Evolutionary conservation across 1,139 yeast genomes (phyloP).

Genomic region (Hyphopichia burtonii): DNA sequence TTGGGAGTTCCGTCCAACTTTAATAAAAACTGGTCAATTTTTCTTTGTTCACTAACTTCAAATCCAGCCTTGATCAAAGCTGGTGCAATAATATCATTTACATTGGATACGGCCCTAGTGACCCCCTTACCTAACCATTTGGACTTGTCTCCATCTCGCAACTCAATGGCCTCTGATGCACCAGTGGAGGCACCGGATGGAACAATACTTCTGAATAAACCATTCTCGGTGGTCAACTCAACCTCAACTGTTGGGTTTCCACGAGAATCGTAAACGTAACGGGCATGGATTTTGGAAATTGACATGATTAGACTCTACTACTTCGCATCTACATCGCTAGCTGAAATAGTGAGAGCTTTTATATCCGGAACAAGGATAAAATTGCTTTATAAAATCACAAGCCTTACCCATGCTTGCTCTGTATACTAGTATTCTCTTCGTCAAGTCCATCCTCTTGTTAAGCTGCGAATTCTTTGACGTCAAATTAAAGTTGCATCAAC

Average conservation of each 20-base stretch:
- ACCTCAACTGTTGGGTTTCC: conserved; percentile 96
- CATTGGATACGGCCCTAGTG: conserved; percentile 79
- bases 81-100: conserved; percentile 79
- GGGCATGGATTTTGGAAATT: conserved; percentile 62
- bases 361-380: no score
- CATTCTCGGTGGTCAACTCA: conserved; percentile 76
- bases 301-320: no score
- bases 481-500: no score
- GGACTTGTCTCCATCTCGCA: conserved; percentile 85
- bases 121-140: conserved; percentile 94
- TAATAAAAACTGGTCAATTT: conserved; percentile 69
- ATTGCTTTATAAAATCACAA: no score
- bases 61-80: conserved; percentile 67
- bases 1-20: conserved; percentile 81
- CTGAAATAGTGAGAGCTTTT: no score
- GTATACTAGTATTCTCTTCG: no score
- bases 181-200: conserved; percentile 95
- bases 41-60: conserved; percentile 70
- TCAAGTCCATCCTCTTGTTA: no score
- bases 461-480: no score
- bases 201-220: conserved; percentile 80
- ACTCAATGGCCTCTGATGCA: conserved; percentile 83
- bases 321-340: no score
- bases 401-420: no score
- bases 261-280: conserved; percentile 92